These are phyloP conservation scores for Globisporangium ultimum DNA, from an alignment of 352 stramenopile genomes.

Conservation along the genomic window DNA sequence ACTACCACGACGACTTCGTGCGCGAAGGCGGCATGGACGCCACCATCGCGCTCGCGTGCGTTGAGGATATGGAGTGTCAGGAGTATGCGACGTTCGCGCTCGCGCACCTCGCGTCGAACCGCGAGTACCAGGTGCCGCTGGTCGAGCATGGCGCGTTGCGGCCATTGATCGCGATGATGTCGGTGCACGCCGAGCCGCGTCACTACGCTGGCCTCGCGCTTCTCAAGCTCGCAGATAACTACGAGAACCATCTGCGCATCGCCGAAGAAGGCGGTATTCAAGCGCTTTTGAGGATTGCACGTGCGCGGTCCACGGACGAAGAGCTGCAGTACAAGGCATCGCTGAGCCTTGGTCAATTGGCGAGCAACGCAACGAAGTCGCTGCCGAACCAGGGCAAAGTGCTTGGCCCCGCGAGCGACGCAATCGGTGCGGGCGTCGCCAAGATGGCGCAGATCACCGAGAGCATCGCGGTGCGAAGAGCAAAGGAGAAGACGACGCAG, in stretches of 20 bases:
- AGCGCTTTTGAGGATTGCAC: constrained; percentile 90
- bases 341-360: constrained; percentile 90
- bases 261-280: constrained; percentile 95
- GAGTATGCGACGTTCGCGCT: constrained; percentile 96
- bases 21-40: constrained; percentile 85
- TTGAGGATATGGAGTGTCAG: constrained; percentile 95
- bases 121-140: constrained; percentile 91
- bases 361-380: constrained; percentile 86
- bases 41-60: constrained; percentile 86
- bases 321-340: constrained; percentile 96
- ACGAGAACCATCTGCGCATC: constrained; percentile 96
- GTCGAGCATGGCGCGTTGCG: constrained; percentile 89
- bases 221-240: constrained; percentile 98
- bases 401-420: constrained; percentile 27
- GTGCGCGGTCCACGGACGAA: constrained; percentile 89
- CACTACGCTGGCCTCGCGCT: constrained; percentile 96
- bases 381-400: constrained; percentile 62
- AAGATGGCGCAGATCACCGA: constrained; percentile 82
- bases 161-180: constrained; percentile 96
- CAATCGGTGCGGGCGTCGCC: constrained; percentile 62
- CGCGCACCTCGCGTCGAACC: constrained; percentile 93
- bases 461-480: constrained; percentile 55
- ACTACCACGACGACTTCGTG: constrained; percentile 92
- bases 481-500: constrained; percentile 68
- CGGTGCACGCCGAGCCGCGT: constrained; percentile 89